phyloP scores from a whole-genome alignment of 345 rosid species.

The Balakata baccata region DNA sequence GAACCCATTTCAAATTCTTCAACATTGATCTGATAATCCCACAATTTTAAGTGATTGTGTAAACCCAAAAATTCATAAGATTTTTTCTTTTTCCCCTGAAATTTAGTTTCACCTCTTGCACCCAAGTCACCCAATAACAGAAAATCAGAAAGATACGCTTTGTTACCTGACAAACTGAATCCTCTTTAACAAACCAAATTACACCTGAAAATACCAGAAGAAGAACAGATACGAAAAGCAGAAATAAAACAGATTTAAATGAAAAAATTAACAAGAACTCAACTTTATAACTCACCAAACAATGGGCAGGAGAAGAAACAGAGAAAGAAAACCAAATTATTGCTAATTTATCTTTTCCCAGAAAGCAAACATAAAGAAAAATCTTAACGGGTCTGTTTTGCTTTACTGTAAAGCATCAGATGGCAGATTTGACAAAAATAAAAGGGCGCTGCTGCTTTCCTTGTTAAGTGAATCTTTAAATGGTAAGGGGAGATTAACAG shows the following conservation, averaged over 20 bases:
- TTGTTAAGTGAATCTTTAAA: constrained; percentile 7
- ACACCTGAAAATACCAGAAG: not conserved
- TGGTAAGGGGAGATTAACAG: not conserved
- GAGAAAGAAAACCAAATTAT: not conserved
- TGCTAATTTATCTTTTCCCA: not conserved
- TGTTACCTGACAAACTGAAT: constrained; percentile 7
- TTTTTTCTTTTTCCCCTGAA: too few relatives aligned
- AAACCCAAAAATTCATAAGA: too few relatives aligned
- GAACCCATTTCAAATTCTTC: not conserved
- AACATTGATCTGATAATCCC: not conserved
- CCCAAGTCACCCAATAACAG: not conserved
- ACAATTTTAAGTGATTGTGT: too few relatives aligned
- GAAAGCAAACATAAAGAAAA: not conserved
- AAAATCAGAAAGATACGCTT: not conserved
- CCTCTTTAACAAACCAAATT: constrained; percentile 1
- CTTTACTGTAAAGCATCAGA: not conserved
- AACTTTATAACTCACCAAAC: not conserved
- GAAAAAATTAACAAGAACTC: not conserved
- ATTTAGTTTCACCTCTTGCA: not conserved
- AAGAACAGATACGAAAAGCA: not conserved
- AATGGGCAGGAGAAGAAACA: not conserved
- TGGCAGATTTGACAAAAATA: not conserved
- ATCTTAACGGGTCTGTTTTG: not conserved
- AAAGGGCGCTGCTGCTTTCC: not conserved
- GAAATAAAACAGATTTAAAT: too few relatives aligned